Evolutionary conservation across 768 basidiomycete genomes (phyloP).

Genomic region (Amanita jacksonii): DNA sequence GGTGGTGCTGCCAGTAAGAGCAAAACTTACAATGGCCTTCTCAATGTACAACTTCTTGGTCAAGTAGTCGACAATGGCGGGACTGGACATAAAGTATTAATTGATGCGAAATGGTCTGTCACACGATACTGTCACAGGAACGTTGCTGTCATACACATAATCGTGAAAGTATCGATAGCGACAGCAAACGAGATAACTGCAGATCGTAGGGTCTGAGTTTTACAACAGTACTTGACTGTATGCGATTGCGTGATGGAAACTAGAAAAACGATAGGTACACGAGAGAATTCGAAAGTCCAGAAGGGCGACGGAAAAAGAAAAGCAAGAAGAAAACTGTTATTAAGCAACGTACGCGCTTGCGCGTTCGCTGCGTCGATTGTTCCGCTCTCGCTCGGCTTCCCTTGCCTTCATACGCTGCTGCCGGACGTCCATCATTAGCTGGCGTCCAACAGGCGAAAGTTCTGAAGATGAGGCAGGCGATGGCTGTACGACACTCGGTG

Average conservation of each 20-base stretch:
- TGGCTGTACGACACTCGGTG: conserved; percentile 31
- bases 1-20: not conserved
- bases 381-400: conserved; percentile 24
- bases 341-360: conserved; percentile 4
- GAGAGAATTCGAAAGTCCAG: not conserved
- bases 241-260: conserved; percentile 4
- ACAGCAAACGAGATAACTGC: conserved; percentile 2
- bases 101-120: not conserved
- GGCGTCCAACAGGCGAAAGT: conserved; percentile 55
- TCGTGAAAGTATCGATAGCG: conserved; percentile 5
- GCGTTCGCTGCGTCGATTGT: conserved; percentile 10
- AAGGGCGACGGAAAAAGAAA: not conserved
- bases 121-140: too few species aligned
- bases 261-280: conserved; percentile 1
- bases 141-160: conserved; percentile 3
- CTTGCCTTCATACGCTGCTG: conserved; percentile 32
- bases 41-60: conserved; percentile 44
- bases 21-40: conserved; percentile 33
- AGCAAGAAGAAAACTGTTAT: not conserved
- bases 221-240: conserved; percentile 6
- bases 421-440: conserved; percentile 60
- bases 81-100: conserved; percentile 41
- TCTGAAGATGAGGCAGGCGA: conserved; percentile 69
- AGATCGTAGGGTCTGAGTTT: not conserved
- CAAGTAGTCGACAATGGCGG: conserved; percentile 35